These are phyloP conservation scores for Pycnococcus provasolii DNA, from an alignment of 139 green algal genomes.

Conservation along the genomic window DNA sequence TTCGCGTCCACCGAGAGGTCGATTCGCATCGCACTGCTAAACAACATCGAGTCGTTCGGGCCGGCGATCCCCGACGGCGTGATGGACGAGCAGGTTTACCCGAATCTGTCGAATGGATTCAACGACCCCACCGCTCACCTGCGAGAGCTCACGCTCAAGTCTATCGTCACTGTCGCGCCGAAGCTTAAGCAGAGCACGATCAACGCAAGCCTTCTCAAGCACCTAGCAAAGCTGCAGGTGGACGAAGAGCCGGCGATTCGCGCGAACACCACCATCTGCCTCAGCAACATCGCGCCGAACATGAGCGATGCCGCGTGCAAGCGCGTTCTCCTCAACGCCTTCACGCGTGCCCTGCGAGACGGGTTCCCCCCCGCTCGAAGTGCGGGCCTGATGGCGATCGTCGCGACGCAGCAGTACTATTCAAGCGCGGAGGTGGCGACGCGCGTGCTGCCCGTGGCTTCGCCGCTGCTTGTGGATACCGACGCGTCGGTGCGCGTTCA, in stretches of 20 bases:
- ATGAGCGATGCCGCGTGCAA: conserved; percentile 64
- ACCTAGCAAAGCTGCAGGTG: conserved; percentile 89
- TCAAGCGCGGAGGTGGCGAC: conserved; percentile 56
- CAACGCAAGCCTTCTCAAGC: conserved; percentile 77
- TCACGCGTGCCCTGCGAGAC: conserved; percentile 80
- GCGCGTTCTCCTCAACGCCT: conserved; percentile 89
- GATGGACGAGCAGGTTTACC: conserved; percentile 79
- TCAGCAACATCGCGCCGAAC: conserved; percentile 81
- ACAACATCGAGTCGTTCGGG: conserved; percentile 65
- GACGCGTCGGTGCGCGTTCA: conserved; percentile 47
- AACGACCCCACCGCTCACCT: conserved; percentile 78
- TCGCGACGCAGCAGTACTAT: conserved; percentile 58
- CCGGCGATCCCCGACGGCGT: conserved; percentile 36
- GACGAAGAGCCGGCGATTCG: conserved; percentile 91
- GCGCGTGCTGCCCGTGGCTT: conserved; percentile 63
- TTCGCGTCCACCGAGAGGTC: conserved; percentile 73
- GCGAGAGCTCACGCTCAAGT: conserved; percentile 91
- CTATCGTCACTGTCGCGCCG: conserved; percentile 72
- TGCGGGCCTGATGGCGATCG: conserved; percentile 49
- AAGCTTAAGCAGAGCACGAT: conserved; percentile 78
- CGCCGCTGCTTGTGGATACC: conserved; percentile 65
- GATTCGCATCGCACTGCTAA: conserved; percentile 74
- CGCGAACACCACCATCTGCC: conserved; percentile 95
- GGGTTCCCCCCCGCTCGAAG: conserved; percentile 29
- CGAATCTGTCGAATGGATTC: conserved; percentile 65